A percentile compares a stretch with the other conserved stretches of the same genome.
Conservation (phyloP, 306 rosid genomes). For the Trichosanthes cucumerina region DNA sequence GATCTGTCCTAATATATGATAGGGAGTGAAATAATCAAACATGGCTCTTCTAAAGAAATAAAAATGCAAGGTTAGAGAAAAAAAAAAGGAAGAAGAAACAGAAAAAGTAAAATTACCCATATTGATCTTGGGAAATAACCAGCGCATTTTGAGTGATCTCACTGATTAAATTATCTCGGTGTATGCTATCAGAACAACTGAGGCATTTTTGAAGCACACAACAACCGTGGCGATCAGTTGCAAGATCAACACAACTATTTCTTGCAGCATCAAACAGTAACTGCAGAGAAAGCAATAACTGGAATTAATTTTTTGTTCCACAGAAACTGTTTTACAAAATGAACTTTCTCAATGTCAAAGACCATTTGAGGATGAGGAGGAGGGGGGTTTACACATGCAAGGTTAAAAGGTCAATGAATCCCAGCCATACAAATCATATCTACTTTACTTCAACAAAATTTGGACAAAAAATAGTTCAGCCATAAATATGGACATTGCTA, state of each 20-base stretch:
- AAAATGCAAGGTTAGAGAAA: not conserved
- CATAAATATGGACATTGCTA: not conserved
- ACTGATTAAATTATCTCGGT: conserved; percentile 20
- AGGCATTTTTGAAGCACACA: conserved; percentile 56
- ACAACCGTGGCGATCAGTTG: conserved; percentile 50
- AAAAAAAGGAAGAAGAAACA: not conserved
- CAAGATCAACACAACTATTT: conserved; percentile 41
- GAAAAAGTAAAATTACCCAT: conserved; percentile 26
- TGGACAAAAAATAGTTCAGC: not conserved
- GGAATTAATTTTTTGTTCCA: not conserved
- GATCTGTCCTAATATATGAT: not conserved
- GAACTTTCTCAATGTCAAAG: not conserved
- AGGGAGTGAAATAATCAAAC: not conserved
- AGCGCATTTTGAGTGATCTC: conserved; percentile 36
- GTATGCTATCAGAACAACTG: conserved; percentile 25
- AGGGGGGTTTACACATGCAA: not conserved
- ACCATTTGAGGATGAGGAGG: too few relatives aligned
- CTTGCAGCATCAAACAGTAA: conserved; percentile 42
- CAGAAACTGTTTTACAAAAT: not conserved
- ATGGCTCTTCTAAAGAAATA: not conserved
- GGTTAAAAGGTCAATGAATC: not conserved
- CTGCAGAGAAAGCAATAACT: conserved; percentile 21
- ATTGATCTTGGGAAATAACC: conserved; percentile 43
- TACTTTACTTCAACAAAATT: not conserved
- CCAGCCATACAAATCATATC: not conserved